Evolutionary conservation across 352 stramenopile genomes (phyloP).

Genomic region (Phytophthora aleatoria): DNA sequence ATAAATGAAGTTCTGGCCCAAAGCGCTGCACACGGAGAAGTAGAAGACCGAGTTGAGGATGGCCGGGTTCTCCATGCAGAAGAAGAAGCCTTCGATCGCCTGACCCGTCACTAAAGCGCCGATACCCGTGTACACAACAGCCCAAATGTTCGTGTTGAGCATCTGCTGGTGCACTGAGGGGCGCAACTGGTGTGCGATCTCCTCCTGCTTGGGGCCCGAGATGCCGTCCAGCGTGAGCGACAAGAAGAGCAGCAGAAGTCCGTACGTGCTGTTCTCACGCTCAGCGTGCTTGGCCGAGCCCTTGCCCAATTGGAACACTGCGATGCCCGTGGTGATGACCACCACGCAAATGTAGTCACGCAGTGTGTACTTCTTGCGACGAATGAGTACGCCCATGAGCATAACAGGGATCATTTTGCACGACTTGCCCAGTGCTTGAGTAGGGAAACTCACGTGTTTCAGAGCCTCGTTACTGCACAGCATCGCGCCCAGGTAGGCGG

Average conservation of each 20-base stretch:
- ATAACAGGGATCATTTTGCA: constrained; percentile 99
- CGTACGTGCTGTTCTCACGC: constrained; percentile 91
- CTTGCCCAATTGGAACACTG: constrained; percentile 91
- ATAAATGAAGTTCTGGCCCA: constrained; percentile 99
- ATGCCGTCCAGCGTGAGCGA: constrained; percentile 96
- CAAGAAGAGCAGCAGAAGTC: constrained; percentile 86
- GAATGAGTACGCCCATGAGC: constrained; percentile 93
- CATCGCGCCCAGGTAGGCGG: constrained; percentile 91
- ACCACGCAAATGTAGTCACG: constrained; percentile 91
- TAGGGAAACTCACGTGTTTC: constrained; percentile 97
- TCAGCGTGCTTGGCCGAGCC: constrained; percentile 67
- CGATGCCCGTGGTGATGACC: constrained; percentile 91
- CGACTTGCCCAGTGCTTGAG: constrained; percentile 97
- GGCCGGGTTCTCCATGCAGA: constrained; percentile 83
- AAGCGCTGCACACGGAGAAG: constrained; percentile 95
- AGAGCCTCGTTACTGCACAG: constrained; percentile 92
- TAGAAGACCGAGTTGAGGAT: constrained; percentile 90
- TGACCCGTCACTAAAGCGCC: constrained; percentile 80
- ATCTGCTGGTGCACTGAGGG: constrained; percentile 91
- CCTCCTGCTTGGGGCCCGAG: constrained; percentile 96
- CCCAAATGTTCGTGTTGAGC: constrained; percentile 91
- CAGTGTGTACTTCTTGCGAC: constrained; percentile 90
- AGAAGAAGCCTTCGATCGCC: constrained; percentile 68
- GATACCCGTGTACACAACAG: constrained; percentile 82
- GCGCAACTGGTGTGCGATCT: constrained; percentile 74